A percentile compares a stretch with the other conserved stretches of the same genome.
Evolutionary conservation across 2,329 filamentous ascomycete genomes (phyloP).

Genomic region (Trichocomaceae sp.): DNA sequence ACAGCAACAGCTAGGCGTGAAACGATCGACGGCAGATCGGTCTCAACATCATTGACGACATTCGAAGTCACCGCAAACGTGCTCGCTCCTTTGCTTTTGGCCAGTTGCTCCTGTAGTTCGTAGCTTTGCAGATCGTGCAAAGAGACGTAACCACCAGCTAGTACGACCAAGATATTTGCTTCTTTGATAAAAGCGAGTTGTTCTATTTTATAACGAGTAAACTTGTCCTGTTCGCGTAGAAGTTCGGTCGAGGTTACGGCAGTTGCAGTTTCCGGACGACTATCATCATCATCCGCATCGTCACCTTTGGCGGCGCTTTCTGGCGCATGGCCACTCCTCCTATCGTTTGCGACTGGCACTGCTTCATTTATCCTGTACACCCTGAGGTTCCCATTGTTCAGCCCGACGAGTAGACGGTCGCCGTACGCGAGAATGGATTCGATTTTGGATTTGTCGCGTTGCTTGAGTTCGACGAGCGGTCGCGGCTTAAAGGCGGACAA

Average conservation of each 20-base stretch:
- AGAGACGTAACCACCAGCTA: conserved; percentile 84
- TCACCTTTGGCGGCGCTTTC: conserved; percentile 14
- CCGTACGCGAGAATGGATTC: conserved; percentile 91
- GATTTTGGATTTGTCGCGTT: conserved; percentile 93
- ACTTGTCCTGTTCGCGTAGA: conserved; percentile 86
- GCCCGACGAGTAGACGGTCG: conserved; percentile 82
- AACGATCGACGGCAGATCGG: conserved; percentile 86
- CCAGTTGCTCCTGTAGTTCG: conserved; percentile 69
- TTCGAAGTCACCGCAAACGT: conserved; percentile 93
- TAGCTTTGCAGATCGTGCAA: conserved; percentile 86
- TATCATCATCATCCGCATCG: conserved; percentile 6
- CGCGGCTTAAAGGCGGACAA: conserved; percentile 95
- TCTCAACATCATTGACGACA: conserved; percentile 81
- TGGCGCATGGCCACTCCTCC: conserved; percentile 13
- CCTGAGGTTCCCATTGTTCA: conserved; percentile 81
- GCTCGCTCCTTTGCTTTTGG: conserved; percentile 78
- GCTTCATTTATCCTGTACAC: conserved; percentile 83
- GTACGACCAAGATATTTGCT: conserved; percentile 79
- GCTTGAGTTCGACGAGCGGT: conserved; percentile 92
- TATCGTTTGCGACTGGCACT: conserved; percentile 33
- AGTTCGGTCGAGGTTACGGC: conserved; percentile 64
- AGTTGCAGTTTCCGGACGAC: conserved; percentile 9
- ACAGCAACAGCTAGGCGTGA: conserved; percentile 86
- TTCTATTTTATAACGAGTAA: conserved; percentile 81
- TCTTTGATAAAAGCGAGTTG: conserved; percentile 96